Evolutionary conservation across 805 yeast genomes (phyloP).

Genomic region (Kuraishia piskuri): DNA sequence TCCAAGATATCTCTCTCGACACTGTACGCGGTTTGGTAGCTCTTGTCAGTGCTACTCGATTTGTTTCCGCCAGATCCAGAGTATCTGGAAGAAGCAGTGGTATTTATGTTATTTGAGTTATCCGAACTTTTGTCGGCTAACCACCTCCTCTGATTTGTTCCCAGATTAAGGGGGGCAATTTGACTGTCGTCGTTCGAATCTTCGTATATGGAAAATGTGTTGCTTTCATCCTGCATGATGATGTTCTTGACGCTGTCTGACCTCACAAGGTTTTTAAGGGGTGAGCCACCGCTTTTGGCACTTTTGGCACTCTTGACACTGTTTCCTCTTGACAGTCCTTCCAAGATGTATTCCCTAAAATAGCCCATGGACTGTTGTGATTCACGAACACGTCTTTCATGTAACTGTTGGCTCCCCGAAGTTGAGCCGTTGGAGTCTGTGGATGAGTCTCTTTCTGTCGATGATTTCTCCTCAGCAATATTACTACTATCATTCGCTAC

Average conservation of each 20-base stretch:
- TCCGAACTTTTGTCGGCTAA: not conserved
- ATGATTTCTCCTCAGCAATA: not conserved
- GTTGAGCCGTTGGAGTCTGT: not conserved
- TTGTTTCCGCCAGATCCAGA: not conserved
- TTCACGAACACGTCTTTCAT: conserved; percentile 9
- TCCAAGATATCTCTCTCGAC: conserved; percentile 12
- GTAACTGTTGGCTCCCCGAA: not conserved
- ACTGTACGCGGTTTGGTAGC: conserved; percentile 6
- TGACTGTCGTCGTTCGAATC: conserved; percentile 3
- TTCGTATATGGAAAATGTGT: conserved; percentile 9
- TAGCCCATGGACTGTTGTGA: conserved; percentile 12
- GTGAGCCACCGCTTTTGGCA: conserved; percentile 1
- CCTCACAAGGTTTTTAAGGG: conserved; percentile 1
- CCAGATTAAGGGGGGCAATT: not conserved
- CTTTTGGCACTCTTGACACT: conserved; percentile 9
- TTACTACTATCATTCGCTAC: not conserved
- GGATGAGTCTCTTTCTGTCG: not conserved
- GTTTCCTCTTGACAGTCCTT: conserved; percentile 7
- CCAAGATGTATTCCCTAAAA: conserved; percentile 10
- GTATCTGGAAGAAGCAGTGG: not conserved
- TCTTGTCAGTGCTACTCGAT: not conserved
- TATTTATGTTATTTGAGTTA: not conserved
- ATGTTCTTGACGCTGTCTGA: conserved; percentile 1
- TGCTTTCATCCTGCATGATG: not conserved
- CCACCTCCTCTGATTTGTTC: not conserved